These are phyloP conservation scores for Cicer pinnatifidum DNA, from an alignment of 306 rosid species.

Conservation along the genomic window DNA sequence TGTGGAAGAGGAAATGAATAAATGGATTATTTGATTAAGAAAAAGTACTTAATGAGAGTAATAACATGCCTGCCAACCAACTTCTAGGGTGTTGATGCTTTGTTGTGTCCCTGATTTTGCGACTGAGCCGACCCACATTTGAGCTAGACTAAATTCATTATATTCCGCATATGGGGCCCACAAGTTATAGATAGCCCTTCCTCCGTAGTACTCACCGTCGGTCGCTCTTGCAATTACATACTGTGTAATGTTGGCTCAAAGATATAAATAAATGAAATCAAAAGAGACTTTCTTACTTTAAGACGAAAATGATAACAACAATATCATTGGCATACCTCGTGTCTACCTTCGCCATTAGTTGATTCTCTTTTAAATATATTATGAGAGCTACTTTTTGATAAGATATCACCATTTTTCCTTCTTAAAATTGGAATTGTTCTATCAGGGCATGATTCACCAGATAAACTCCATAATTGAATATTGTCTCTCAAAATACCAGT, in stretches of 20 bases:
- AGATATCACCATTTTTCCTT: constrained; percentile 64
- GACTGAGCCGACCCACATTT: constrained; percentile 83
- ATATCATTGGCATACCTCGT: neutral
- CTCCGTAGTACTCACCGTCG: constrained; percentile 82
- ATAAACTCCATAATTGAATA: constrained; percentile 68
- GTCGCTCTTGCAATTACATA: constrained; percentile 88
- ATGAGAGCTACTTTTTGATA: constrained; percentile 64
- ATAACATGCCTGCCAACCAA: constrained; percentile 88
- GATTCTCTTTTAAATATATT: constrained; percentile 62
- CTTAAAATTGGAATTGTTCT: constrained; percentile 85
- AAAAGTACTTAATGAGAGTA: too few species aligned
- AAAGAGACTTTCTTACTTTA: constrained; percentile 39
- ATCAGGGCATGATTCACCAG: constrained; percentile 74
- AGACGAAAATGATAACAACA: too few species aligned
- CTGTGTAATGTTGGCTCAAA: constrained; percentile 45
- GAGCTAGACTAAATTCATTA: constrained; percentile 90
- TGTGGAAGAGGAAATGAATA: too few species aligned
- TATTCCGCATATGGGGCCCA: constrained; percentile 78
- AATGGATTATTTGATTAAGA: too few species aligned
- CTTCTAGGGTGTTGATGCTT: constrained; percentile 91
- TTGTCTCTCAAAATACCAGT: constrained; percentile 43
- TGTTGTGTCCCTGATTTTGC: constrained; percentile 60
- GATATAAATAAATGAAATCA: too few species aligned
- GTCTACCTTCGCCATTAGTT: too few species aligned
- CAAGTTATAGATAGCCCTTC: constrained; percentile 83